These are phyloP conservation scores for Diaporthe ampelina DNA, from an alignment of 2,329 filamentous ascomycete genomes.

Conservation along the genomic window DNA sequence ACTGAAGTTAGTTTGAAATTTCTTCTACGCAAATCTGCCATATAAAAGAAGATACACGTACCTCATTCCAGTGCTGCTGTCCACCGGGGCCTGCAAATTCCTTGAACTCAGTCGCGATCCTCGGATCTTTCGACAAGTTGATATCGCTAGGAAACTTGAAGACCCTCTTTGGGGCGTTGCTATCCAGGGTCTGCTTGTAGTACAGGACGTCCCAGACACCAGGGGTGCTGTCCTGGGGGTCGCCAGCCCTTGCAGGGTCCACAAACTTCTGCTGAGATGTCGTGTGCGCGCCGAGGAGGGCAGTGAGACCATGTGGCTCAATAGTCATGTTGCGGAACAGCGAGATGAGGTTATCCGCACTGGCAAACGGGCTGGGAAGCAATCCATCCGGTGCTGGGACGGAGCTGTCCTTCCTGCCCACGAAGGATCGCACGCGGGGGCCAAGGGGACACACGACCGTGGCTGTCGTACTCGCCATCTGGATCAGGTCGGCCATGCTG, in stretches of 20 bases:
- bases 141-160: slow-evolving; percentile 46
- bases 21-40: accelerated
- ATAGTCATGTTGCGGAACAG: slow-evolving; percentile 69
- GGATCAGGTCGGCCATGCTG: slow-evolving; percentile 67
- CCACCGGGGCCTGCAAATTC: slow-evolving; percentile 12
- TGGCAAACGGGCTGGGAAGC: slow-evolving; percentile 58
- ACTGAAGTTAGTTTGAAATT: not conserved
- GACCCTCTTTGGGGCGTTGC: slow-evolving; percentile 52
- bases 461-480: slow-evolving; percentile 65
- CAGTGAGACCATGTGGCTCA: slow-evolving; percentile 63
- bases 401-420: slow-evolving; percentile 63
- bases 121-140: slow-evolving; percentile 27
- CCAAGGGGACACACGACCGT: slow-evolving; percentile 61
- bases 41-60: not conserved
- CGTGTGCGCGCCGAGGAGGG: slow-evolving; percentile 68
- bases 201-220: slow-evolving; percentile 67
- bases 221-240: slow-evolving; percentile 65
- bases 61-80: slow-evolving; percentile 34
- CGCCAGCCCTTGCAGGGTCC: slow-evolving; percentile 55
- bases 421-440: slow-evolving; percentile 63
- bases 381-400: slow-evolving; percentile 55
- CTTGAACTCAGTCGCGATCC: not conserved
- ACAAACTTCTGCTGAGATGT: slow-evolving; percentile 63
- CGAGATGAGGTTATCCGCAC: slow-evolving; percentile 61
- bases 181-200: slow-evolving; percentile 57